A percentile compares a stretch with the other conserved stretches of the same genome.
Conservation (phyloP, 352 stramenopile species). For the Globisporangium spinosum region DNA sequence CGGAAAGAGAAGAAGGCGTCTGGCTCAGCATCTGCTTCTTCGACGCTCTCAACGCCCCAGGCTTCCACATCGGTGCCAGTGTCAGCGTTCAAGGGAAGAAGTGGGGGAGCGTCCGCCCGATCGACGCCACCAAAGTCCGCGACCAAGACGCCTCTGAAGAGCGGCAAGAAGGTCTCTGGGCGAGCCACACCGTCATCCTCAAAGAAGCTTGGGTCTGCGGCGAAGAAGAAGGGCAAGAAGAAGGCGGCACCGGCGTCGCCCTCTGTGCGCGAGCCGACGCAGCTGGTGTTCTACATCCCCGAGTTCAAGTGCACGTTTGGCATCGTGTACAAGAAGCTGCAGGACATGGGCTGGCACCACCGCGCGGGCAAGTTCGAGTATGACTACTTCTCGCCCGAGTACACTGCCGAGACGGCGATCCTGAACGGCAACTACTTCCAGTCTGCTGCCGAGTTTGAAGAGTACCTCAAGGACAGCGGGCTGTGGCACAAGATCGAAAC, state of each 20-base stretch:
- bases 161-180: slow-evolving; percentile 18
- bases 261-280: slow-evolving; percentile 14
- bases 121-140: slow-evolving; percentile 20
- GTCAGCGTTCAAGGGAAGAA: slow-evolving; percentile 1
- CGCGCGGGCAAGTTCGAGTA: slow-evolving; percentile 63
- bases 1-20: slow-evolving; percentile 19
- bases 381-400: slow-evolving; percentile 76
- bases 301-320: slow-evolving; percentile 73
- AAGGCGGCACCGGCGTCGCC: slow-evolving; percentile 1
- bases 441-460: slow-evolving; percentile 49
- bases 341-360: slow-evolving; percentile 61
- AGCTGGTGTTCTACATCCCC: slow-evolving; percentile 42
- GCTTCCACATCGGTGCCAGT: neutral
- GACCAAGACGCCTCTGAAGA: slow-evolving; percentile 23
- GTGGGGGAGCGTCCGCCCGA: neutral
- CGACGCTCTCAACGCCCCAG: slow-evolving; percentile 1
- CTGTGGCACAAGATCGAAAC: slow-evolving; percentile 57
- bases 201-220: slow-evolving; percentile 17
- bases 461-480: slow-evolving; percentile 55
- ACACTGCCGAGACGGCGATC: slow-evolving; percentile 48
- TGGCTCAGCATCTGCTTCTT: neutral
- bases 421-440: slow-evolving; percentile 66
- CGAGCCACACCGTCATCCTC: slow-evolving; percentile 12
- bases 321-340: slow-evolving; percentile 55
- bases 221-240: slow-evolving; percentile 23